Evolutionary conservation across 1,284 basidiomycete genomes (phyloP).

Genomic region (Athelia sp.): DNA sequence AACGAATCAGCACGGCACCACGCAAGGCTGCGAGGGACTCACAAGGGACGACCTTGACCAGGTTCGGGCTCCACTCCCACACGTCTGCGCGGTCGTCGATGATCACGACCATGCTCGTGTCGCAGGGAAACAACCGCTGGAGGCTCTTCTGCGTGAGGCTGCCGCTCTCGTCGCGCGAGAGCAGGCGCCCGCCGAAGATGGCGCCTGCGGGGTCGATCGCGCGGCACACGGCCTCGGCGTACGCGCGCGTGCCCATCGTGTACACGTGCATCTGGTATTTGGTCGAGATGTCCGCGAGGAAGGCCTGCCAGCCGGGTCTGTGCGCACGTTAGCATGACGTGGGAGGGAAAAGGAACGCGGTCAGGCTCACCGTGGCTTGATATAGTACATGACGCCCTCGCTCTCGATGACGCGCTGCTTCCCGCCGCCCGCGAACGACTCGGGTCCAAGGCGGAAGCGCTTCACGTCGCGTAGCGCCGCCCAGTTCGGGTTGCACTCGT

Average conservation of each 20-base stretch:
- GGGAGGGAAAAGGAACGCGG: slow-evolving; percentile 7
- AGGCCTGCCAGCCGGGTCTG: slow-evolving; percentile 84
- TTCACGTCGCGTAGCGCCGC: slow-evolving; percentile 84
- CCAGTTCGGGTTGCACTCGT: slow-evolving; percentile 84
- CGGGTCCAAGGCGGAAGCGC: slow-evolving; percentile 82
- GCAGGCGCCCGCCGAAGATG: slow-evolving; percentile 83
- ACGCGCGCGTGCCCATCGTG: slow-evolving; percentile 97
- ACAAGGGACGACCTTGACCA: slow-evolving; percentile 97
- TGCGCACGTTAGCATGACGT: slow-evolving; percentile 11
- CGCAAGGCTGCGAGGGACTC: slow-evolving; percentile 26
- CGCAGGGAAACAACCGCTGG: slow-evolving; percentile 88
- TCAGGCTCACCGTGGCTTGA: slow-evolving; percentile 80
- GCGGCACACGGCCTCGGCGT: slow-evolving; percentile 92
- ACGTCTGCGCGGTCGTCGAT: slow-evolving; percentile 98
- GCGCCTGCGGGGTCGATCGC: slow-evolving; percentile 88
- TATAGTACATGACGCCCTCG: slow-evolving; percentile 92
- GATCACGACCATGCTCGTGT: slow-evolving; percentile 98
- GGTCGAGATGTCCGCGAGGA: slow-evolving; percentile 67
- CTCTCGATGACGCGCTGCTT: slow-evolving; percentile 61
- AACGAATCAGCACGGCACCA: slow-evolving; percentile 5
- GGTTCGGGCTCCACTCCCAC: slow-evolving; percentile 94
- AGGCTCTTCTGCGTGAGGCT: slow-evolving; percentile 91
- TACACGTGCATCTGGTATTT: slow-evolving; percentile 99
- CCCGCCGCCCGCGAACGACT: slow-evolving; percentile 59
- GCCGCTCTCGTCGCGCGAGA: slow-evolving; percentile 94